Evolutionary conservation across 2,329 filamentous ascomycete species (phyloP).

Genomic region (Fusarium aywerte): DNA sequence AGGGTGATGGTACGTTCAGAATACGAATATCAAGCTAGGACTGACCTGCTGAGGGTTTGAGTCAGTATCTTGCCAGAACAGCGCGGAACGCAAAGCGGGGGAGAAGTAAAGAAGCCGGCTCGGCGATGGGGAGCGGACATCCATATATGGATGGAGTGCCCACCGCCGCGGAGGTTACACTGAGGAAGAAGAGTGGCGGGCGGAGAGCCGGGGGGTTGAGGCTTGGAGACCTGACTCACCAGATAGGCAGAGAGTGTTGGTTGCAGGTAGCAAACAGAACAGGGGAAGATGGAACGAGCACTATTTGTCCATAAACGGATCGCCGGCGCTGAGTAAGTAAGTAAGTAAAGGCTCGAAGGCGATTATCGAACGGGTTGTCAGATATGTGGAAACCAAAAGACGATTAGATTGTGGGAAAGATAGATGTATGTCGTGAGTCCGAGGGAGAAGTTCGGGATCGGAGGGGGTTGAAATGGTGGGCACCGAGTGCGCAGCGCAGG

Average conservation of each 20-base stretch:
- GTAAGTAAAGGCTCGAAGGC: conserved; percentile 1
- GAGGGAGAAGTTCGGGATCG: conserved; percentile 40
- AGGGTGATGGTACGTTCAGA: conserved; percentile 30
- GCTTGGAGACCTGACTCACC: conserved; percentile 40
- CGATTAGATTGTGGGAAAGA: conserved; percentile 39
- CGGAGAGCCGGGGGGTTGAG: conserved; percentile 26
- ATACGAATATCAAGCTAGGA: conserved; percentile 28
- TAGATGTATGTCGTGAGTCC: conserved; percentile 41
- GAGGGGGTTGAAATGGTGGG: conserved; percentile 47
- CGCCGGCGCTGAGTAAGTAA: conserved; percentile 7
- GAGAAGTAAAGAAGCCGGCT: conserved; percentile 29
- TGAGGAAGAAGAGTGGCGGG: conserved; percentile 34
- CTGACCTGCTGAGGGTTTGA: conserved; percentile 32
- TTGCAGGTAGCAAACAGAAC: conserved; percentile 1
- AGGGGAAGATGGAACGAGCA: conserved; percentile 2
- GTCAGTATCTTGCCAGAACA: conserved; percentile 36
- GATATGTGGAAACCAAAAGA: conserved; percentile 38
- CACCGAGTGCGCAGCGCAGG: conserved; percentile 37
- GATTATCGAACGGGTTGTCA: conserved; percentile 25
- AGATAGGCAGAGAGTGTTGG: conserved; percentile 35
- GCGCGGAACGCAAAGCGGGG: conserved; percentile 30
- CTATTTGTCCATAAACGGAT: conserved; percentile 42
- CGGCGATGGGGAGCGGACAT: conserved; percentile 39
- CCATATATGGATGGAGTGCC: conserved; percentile 40
- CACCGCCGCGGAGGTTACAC: conserved; percentile 32